Base-by-base conservation (phyloP, 148 eudicot genomes). In the Mesembryanthemum crystallinum region DNA sequence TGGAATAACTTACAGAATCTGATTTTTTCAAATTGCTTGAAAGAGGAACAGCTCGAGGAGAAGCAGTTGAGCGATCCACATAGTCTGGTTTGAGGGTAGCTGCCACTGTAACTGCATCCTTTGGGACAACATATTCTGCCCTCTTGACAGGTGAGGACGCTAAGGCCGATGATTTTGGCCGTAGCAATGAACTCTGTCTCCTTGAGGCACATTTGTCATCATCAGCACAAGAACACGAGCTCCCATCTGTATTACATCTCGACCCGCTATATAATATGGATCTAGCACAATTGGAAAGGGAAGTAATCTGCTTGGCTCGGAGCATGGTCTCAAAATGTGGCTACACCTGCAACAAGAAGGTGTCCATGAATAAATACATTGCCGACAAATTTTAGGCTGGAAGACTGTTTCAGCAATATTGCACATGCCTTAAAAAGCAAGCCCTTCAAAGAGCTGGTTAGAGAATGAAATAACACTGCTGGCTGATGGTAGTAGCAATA, bases 141-240 rank as follows among this genome's bases (percentile, higher is more conserved):
- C 83, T 83, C 7, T 83, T 55, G 15, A 81, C 81, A 78, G 88
- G 37, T 79, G 84, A 80, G 59, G 94, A 60, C 47, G 62, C 82
- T 27, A 80, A 39, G 32, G 86, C 60, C 33, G 91, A 72, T 73
- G 93, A 64, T 73, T 80, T 80, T 68, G 82, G 89, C 64, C 73
- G 85, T 72, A 82, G 82, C 69, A 78, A 80, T 20, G 83, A 66
- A 28, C 52, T 81, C 43, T 84, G 90, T 77, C 89, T 88, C 74
- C 79, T 86, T 49, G 99, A 87, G 59, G 67, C 73, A 78, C 96
- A 86, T 77, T 85, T 89, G 51, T 91, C 98, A 57, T 96, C 99
- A 45, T 96, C 99, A n/a, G 91, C 67, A 75, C 94, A 91, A 30
- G 97, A 83, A 75, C 97, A 89, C 55, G 99, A 89, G 81, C 88